Conservation (phyloP, 306 rosid species). For the Glycine tomentella region DNA sequence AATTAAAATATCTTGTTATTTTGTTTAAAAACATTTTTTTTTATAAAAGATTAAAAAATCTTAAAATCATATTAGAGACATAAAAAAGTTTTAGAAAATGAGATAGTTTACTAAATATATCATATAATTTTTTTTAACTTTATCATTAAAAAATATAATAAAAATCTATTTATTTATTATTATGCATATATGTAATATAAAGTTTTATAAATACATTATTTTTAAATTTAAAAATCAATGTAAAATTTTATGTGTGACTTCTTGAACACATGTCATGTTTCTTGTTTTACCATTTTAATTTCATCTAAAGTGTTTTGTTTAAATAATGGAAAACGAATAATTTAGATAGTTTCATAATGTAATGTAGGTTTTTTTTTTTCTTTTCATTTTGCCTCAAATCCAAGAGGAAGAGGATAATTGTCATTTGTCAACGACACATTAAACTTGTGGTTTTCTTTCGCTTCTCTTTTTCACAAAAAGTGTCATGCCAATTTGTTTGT, state of each 20-base stretch:
- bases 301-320: neutral
- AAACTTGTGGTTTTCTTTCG: constrained; percentile 17
- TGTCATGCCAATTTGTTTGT: neutral
- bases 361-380: neutral
- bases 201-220: neutral
- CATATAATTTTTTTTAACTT: neutral
- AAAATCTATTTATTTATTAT: no score
- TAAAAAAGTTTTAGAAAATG: neutral
- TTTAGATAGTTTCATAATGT: neutral
- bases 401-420: neutral
- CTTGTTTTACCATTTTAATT: neutral
- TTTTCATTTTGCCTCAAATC: neutral
- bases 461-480: neutral
- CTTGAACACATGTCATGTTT: neutral
- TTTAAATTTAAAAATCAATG: neutral
- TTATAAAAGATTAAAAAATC: neutral
- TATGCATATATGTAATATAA: neutral
- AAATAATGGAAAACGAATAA: neutral
- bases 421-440: neutral
- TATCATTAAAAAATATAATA: neutral
- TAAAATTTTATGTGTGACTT: neutral
- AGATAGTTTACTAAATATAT: neutral
- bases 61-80: neutral
- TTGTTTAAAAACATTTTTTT: neutral
- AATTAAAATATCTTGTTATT: neutral